phyloP scores from a whole-genome alignment of 2,329 filamentous ascomycete species.

The Gnomoniopsis smithogilvyi region DNA sequence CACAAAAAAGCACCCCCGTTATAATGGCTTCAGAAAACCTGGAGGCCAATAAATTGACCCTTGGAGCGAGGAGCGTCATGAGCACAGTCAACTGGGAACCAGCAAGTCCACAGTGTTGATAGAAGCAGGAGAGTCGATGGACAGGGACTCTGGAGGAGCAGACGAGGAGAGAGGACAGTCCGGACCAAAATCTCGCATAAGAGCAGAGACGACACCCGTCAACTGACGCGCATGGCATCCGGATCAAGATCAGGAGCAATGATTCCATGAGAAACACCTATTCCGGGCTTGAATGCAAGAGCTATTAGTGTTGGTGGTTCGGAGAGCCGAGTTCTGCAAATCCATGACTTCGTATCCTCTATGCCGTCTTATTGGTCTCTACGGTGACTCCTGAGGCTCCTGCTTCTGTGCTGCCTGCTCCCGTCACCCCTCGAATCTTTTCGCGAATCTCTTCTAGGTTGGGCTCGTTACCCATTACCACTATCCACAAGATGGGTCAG shows the following conservation, averaged over 20 bases:
- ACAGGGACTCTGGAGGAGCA: no score
- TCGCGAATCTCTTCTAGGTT: neutral
- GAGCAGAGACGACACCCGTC: no score
- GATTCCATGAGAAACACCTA: neutral
- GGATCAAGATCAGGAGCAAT: no score
- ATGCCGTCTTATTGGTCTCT: neutral
- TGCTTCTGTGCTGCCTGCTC: neutral
- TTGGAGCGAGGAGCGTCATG: no score
- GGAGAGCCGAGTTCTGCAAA: neutral
- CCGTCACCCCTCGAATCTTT: neutral
- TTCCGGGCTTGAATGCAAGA: neutral
- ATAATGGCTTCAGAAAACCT: no score
- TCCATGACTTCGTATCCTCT: neutral
- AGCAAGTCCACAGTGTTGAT: no score
- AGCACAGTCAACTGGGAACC: no score
- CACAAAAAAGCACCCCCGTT: neutral
- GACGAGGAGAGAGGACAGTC: no score
- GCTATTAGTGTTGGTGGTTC: neutral
- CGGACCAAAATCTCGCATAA: no score
- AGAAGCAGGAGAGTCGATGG: no score
- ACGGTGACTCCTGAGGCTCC: neutral
- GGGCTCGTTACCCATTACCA: conserved; percentile 5
- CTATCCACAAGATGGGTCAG: neutral
- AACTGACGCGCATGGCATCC: no score
- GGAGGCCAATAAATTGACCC: no score